phyloP scores from a whole-genome alignment of 1,284 basidiomycete genomes.

The Boletellus dicymbophilus region DNA sequence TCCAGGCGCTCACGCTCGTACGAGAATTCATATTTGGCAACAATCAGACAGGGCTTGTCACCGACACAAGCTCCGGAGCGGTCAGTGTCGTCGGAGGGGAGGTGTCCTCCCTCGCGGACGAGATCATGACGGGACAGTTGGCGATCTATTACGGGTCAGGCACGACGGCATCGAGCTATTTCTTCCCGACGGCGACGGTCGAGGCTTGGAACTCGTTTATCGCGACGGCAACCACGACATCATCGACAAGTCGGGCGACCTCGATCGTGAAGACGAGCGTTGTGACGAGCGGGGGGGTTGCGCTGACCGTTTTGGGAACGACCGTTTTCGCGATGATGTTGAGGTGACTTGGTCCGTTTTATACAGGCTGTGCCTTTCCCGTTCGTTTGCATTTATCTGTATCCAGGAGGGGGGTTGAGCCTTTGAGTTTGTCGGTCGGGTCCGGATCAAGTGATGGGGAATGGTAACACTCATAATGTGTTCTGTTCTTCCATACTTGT shows the following conservation, averaged over 20 bases:
- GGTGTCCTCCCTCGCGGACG: slow-evolving; percentile 40
- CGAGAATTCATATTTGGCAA: slow-evolving; percentile 61
- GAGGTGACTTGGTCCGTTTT: too few relatives aligned
- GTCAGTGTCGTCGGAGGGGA: slow-evolving; percentile 58
- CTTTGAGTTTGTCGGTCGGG: too few relatives aligned
- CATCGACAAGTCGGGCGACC: neutral
- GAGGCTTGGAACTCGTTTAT: slow-evolving; percentile 56
- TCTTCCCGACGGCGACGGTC: slow-evolving; percentile 53
- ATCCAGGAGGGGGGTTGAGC: too few relatives aligned
- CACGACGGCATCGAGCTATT: slow-evolving; percentile 49
- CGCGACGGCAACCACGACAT: slow-evolving; percentile 10
- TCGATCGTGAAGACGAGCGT: too few relatives aligned
- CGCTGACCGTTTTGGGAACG: too few relatives aligned
- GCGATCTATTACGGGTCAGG: slow-evolving; percentile 54
- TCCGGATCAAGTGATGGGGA: too few relatives aligned
- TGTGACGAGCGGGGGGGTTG: too few relatives aligned
- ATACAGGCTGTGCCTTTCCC: too few relatives aligned
- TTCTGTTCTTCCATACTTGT: too few relatives aligned
- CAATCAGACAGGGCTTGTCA: slow-evolving; percentile 53
- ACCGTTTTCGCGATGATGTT: too few relatives aligned
- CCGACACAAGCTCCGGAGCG: slow-evolving; percentile 18
- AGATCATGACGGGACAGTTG: slow-evolving; percentile 50
- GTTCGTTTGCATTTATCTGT: too few relatives aligned
- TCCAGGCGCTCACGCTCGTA: slow-evolving; percentile 52
- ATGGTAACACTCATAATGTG: too few relatives aligned